phyloP scores from a whole-genome alignment of 2,329 filamentous ascomycete genomes.

The Phaeosphaeriaceae sp. region DNA sequence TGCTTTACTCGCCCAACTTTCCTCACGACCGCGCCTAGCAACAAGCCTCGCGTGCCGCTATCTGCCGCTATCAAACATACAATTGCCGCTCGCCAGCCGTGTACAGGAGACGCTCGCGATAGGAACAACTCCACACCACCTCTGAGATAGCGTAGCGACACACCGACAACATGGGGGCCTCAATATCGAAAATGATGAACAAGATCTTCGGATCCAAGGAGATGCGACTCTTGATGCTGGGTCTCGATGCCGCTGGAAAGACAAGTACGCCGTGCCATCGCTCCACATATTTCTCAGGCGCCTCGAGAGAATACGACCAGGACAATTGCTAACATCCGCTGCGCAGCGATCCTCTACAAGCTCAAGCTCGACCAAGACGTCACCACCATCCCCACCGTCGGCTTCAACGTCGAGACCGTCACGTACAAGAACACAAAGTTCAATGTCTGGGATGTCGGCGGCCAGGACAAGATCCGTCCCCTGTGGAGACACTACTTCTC shows the following conservation, averaged over 20 bases:
- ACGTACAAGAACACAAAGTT: slow-evolving; percentile 99
- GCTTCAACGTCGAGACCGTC: slow-evolving; percentile 99
- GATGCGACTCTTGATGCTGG: slow-evolving; percentile 97
- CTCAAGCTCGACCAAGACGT: slow-evolving; percentile 99
- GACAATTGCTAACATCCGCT: slow-evolving; percentile 20
- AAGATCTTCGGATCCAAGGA: slow-evolving; percentile 99
- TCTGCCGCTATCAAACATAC: slow-evolving; percentile 3
- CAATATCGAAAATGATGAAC: slow-evolving; percentile 93
- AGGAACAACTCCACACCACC: neutral
- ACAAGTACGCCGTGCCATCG: slow-evolving; percentile 65
- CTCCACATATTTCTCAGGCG: neutral
- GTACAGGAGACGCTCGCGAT: neutral
- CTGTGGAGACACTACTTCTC: slow-evolving; percentile 99
- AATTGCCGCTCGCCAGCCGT: neutral
- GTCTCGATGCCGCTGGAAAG: slow-evolving; percentile 96
- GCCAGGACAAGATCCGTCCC: slow-evolving; percentile 99
- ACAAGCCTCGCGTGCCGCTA: slow-evolving; percentile 6
- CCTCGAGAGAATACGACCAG: neutral
- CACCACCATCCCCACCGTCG: slow-evolving; percentile 98
- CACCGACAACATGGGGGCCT: slow-evolving; percentile 79
- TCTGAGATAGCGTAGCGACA: slow-evolving; percentile 8
- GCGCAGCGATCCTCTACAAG: slow-evolving; percentile 90
- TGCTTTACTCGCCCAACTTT: slow-evolving; percentile 5
- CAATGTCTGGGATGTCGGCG: slow-evolving; percentile 99
- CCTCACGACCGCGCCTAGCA: neutral